Base-by-base conservation (phyloP, 1,139 yeast genomes). In the Pichia sp. region DNA sequence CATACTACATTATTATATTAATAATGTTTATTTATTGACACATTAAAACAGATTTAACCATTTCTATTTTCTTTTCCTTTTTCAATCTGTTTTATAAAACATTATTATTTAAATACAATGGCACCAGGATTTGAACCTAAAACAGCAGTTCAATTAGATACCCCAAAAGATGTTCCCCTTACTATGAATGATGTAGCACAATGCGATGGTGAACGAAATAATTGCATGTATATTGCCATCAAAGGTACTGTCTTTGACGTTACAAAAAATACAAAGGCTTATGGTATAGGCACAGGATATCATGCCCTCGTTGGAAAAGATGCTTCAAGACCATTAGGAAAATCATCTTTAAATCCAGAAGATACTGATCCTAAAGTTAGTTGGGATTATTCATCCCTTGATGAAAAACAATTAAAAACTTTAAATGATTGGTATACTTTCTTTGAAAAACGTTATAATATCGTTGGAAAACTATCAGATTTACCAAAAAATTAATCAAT, bases 241-340 rank as follows among this genome's bases (percentile, higher is more conserved):
- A 78, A 80, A 50, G 94, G 95, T 10, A 69, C 71, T 2, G 76
- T 87, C 11, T 87, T 84, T 58, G 96, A 87, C 58, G 96, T 87
- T 5, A 73, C 85, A 0, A 60, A 68, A 35, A 87, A 86, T 57
- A 55, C 62, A 16, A 76, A 74, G 23, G 80, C 79, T 39, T 87
- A 87, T 57, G 95, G 94, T 0, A 82, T 82, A 1, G 92, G 87
- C 0, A 76, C 79, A 52, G 78, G 82, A 28, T 87, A 87, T 64
- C 80, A 80, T 56, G 76, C 72, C 31, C 71, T 87, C 42, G 85
- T 82, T 6, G 96, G 90, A 3, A 79, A 76, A 54, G 96, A 87
- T 53, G 84, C 86, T 16, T 79, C 87, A 23, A 65, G 94, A 48
- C 81, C 89, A 3, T 67, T 87, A 46, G 85, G 75, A 22, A 76